Base-by-base conservation (phyloP, 1,284 basidiomycete genomes). In the Naganishia liquefaciens region DNA sequence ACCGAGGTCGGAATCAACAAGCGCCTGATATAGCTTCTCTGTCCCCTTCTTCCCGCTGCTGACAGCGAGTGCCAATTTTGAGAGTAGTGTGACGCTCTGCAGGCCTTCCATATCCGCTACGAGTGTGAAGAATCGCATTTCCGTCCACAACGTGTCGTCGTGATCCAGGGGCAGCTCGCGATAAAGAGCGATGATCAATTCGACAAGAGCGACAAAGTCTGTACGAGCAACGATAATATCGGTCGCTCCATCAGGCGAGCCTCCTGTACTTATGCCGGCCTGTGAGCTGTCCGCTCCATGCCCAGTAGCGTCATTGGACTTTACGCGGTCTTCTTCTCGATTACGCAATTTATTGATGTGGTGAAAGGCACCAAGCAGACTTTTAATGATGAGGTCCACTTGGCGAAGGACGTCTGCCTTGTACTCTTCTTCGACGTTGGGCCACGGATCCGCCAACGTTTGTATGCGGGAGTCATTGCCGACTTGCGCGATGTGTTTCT, bases 181-280 rank as follows among this genome's bases (percentile, higher is more conserved):
- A 28, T 68, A 68, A 15, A 68, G 52, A 3, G 63, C 57, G 49
- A 68, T 65, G 33, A 68, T 61, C 28, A 68, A 60, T 28, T 61
- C 63, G 27, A 63, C 63, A 30, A 68, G 40, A 3, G 53, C 60
- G 33, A 30, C 49, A 43, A 68, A 68, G 37, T 68, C 63, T n/a
- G 64, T 60, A 23, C 63, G 54, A 2, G 30, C 33, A 28, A 49
- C 52, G 13, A 37, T 27, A 10, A 49, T 33, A 10, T 42, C 42
- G 2, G 43, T 23, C 33, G 40, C 28, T 3, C 30, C 58, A 9
- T 60, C 55, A 10, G 51, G 37, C 19, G 33, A 19, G 3, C 42
- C 54, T 13, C 25, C 27, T 30, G 33, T 17, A n/a, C 5, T 27
- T 17, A 23, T 27, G n/a, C 55, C 37, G 37, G 33, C 30, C 7